These are phyloP conservation scores for Capsicum chinense DNA, from an alignment of 257 asterid species.

Conservation along the genomic window DNA sequence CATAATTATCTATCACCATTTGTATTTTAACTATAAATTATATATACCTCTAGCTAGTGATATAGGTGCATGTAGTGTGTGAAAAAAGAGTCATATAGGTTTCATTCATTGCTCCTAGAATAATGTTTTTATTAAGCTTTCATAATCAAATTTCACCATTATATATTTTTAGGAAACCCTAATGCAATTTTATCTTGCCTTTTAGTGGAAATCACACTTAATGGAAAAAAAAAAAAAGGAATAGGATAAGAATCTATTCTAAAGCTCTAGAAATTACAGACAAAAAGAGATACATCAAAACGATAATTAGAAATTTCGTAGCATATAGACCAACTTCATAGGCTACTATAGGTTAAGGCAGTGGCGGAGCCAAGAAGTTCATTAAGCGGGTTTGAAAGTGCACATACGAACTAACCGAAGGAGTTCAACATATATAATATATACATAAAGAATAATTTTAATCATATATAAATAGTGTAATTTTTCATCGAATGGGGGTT, in stretches of 20 bases:
- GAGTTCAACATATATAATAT: too few relatives aligned
- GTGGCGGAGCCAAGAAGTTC: too few relatives aligned
- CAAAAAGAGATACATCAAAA: neutral
- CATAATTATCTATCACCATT: neutral
- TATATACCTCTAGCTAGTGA: neutral
- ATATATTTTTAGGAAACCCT: neutral
- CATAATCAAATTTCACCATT: neutral
- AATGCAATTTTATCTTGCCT: neutral
- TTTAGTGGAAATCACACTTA: neutral
- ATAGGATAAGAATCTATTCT: neutral
- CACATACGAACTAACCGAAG: too few relatives aligned
- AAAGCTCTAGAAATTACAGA: neutral
- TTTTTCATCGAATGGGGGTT: too few relatives aligned
- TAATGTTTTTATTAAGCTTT: neutral
- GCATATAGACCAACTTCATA: too few relatives aligned
- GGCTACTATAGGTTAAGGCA: too few relatives aligned
- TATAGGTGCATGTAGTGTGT: neutral
- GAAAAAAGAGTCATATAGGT: neutral
- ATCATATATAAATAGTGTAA: too few relatives aligned
- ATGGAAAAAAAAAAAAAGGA: neutral
- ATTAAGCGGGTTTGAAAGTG: too few relatives aligned
- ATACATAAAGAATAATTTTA: too few relatives aligned
- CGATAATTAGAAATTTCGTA: too few relatives aligned
- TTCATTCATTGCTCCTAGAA: neutral
- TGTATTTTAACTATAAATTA: conserved; percentile 18